phyloP scores from a whole-genome alignment of 306 rosid species.

The Corylus americana region DNA sequence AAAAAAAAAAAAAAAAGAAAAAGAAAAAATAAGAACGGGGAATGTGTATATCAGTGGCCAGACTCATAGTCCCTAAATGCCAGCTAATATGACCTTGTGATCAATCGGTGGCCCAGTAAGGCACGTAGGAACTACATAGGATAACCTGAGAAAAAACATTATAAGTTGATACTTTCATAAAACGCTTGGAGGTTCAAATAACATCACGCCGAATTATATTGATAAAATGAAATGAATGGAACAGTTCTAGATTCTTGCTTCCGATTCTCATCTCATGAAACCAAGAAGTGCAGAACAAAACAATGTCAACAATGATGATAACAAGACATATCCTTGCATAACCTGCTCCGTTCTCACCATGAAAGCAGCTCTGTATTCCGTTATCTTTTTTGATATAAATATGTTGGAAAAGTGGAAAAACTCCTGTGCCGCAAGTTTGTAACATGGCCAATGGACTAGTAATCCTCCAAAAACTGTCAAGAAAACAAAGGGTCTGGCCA shows the following conservation, averaged over 20 bases:
- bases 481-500: conserved; percentile 18
- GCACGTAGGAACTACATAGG: not conserved
- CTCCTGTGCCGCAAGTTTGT: not conserved
- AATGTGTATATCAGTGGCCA: too few relatives aligned
- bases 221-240: not conserved
- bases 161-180: not conserved
- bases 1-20: not conserved
- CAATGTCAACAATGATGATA: conserved; percentile 25
- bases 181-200: not conserved
- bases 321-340: not conserved
- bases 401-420: conserved; percentile 6
- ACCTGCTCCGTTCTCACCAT: not conserved
- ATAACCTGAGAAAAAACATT: not conserved
- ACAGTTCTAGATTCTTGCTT: not conserved
- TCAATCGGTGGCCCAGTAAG: not conserved
- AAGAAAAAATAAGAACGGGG: too few relatives aligned
- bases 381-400: not conserved
- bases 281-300: not conserved
- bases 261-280: not conserved
- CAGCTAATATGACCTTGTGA: too few relatives aligned
- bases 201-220: not conserved
- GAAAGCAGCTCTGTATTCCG: conserved; percentile 12
- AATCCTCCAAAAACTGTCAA: conserved; percentile 24
- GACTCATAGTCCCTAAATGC: too few relatives aligned
- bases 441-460: conserved; percentile 15